Percentiles rank a stretch among this genome's conserved stretches.
Conservation (phyloP, 1,284 basidiomycete species). For the Pseudomicrostroma phylloplanum region DNA sequence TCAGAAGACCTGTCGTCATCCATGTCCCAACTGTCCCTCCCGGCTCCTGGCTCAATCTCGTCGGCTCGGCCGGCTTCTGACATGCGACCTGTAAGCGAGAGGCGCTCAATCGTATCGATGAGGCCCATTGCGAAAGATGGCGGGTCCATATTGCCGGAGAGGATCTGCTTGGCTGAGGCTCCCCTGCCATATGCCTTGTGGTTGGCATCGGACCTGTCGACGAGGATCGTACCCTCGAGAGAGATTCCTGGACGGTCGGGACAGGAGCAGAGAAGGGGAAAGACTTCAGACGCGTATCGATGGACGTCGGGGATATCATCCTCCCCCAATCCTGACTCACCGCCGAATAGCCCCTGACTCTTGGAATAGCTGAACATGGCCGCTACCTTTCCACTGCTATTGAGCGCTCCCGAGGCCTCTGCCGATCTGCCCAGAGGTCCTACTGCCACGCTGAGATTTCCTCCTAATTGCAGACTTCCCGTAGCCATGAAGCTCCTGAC, state of each 20-base stretch:
- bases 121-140: slow-evolving; percentile 28
- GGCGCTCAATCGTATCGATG: slow-evolving; percentile 31
- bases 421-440: slow-evolving; percentile 91
- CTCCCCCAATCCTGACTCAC: slow-evolving; percentile 25
- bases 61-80: not conserved
- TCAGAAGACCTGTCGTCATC: slow-evolving; percentile 13
- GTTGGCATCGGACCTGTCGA: slow-evolving; percentile 75
- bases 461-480: slow-evolving; percentile 74
- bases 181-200: slow-evolving; percentile 46
- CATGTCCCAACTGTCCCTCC: slow-evolving; percentile 22
- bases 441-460: slow-evolving; percentile 64
- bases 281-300: not conserved
- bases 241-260: slow-evolving; percentile 56
- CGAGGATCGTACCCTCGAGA: slow-evolving; percentile 85
- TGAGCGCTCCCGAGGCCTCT: slow-evolving; percentile 81
- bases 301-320: not conserved
- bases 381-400: slow-evolving; percentile 77
- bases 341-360: slow-evolving; percentile 84
- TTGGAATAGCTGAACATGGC: slow-evolving; percentile 89
- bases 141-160: slow-evolving; percentile 32
- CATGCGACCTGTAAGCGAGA: slow-evolving; percentile 23
- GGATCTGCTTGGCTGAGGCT: slow-evolving; percentile 38
- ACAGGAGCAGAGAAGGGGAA: not conserved
- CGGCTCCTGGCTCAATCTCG: slow-evolving; percentile 6
- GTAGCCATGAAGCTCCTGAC: slow-evolving; percentile 88